phyloP scores from a whole-genome alignment of 2,329 filamentous ascomycete species.

The Neurospora sp. region DNA sequence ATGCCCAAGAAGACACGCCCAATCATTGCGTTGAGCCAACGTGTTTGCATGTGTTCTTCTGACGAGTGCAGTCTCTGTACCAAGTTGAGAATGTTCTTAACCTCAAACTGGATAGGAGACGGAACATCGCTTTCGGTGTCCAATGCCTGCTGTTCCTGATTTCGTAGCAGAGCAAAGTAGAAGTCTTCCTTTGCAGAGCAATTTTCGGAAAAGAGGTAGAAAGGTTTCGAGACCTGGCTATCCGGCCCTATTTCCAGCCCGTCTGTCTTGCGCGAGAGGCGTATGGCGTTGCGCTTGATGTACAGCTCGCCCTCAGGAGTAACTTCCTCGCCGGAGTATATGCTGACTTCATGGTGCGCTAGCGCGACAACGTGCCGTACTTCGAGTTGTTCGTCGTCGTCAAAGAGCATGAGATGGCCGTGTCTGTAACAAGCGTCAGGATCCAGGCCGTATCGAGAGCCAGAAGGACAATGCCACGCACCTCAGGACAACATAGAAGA shows the following conservation, averaged over 20 bases:
- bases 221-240: conserved; percentile 60
- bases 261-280: conserved; percentile 57
- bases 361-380: conserved; percentile 93
- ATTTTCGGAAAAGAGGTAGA: conserved; percentile 91
- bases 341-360: conserved; percentile 73
- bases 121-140: conserved; percentile 50
- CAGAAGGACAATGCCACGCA: conserved; percentile 30
- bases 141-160: conserved; percentile 59
- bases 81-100: conserved; percentile 77
- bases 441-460: neutral
- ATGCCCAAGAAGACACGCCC: conserved; percentile 81
- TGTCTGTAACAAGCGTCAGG: conserved; percentile 46
- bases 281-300: conserved; percentile 88
- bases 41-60: conserved; percentile 79
- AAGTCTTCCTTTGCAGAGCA: conserved; percentile 97
- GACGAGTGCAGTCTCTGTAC: conserved; percentile 87
- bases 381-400: conserved; percentile 89
- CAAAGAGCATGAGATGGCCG: conserved; percentile 94
- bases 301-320: conserved; percentile 90
- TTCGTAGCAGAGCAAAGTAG: conserved; percentile 83
- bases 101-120: conserved; percentile 65
- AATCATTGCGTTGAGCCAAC: conserved; percentile 88
- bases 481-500: conserved; percentile 88
- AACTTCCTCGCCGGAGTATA: conserved; percentile 68
- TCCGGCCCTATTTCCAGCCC: conserved; percentile 46